These are phyloP conservation scores for Nepenthes alata DNA, from an alignment of 179 eudicot species.

Conservation along the genomic window DNA sequence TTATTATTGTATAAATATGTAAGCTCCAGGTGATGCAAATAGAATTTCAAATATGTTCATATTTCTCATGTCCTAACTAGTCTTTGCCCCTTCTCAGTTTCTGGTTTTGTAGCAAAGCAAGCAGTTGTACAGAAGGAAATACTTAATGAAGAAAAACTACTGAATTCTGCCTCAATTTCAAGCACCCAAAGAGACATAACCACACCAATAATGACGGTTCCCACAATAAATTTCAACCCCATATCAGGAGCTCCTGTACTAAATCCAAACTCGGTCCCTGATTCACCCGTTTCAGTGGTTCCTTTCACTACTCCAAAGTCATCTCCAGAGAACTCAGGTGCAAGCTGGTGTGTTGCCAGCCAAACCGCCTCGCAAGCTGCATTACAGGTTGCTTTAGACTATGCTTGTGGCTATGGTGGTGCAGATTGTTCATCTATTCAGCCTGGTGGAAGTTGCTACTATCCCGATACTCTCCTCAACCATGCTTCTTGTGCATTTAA, in stretches of 20 bases:
- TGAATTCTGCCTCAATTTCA: constrained; percentile 18
- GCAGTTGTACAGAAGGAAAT: constrained; percentile 3
- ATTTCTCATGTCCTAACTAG: too few relatives aligned
- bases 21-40: too few relatives aligned
- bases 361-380: constrained; percentile 44
- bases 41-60: too few relatives aligned
- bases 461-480: constrained; percentile 29
- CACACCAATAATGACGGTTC: constrained; percentile 74
- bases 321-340: constrained; percentile 27
- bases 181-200: constrained; percentile 53
- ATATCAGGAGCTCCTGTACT: constrained; percentile 25
- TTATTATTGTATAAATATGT: too few relatives aligned
- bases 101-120: constrained; percentile 11
- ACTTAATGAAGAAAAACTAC: constrained; percentile 4
- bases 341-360: constrained; percentile 86
- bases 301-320: constrained; percentile 30
- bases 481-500: constrained; percentile 91
- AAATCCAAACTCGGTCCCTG: constrained; percentile 44
- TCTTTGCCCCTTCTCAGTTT: constrained; percentile 2
- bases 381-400: constrained; percentile 63
- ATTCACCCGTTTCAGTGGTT: constrained; percentile 24
- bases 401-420: constrained; percentile 70
- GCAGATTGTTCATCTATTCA: constrained; percentile 63
- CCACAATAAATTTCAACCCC: constrained; percentile 34
- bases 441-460: constrained; percentile 45